Conservation (phyloP, 2,329 filamentous ascomycete genomes). For the Aspergillus persii region DNA sequence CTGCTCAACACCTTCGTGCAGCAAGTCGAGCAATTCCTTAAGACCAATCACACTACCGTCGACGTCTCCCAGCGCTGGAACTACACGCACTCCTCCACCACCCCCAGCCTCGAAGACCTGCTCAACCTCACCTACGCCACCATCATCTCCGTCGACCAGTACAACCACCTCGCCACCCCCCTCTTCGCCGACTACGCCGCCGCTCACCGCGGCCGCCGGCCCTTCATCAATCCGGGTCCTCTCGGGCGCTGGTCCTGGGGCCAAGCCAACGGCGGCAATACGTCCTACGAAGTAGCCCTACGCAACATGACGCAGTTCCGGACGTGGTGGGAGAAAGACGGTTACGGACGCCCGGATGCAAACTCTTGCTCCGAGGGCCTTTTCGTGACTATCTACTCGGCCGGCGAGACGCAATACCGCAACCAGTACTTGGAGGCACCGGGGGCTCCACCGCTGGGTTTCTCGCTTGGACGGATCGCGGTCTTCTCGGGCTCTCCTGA, state of each 20-base stretch:
- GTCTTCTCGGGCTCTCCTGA: constrained; percentile 27
- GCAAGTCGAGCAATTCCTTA: constrained; percentile 25
- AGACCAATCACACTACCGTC: constrained; percentile 24
- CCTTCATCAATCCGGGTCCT: constrained; percentile 31
- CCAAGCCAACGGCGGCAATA: constrained; percentile 16
- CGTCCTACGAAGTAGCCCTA: constrained; percentile 23
- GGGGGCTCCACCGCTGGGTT: constrained; percentile 20
- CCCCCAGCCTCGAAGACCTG: constrained; percentile 12
- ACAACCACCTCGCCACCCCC: constrained; percentile 14
- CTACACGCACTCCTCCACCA: constrained; percentile 12
- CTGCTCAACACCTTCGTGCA: constrained; percentile 23
- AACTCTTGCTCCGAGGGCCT: constrained; percentile 32
- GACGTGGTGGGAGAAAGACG: constrained; percentile 32
- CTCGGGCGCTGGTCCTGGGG: constrained; percentile 23
- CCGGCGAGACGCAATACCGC: constrained; percentile 19
- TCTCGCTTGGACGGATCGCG: constrained; percentile 20
- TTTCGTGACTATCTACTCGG: constrained; percentile 27
- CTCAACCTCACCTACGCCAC: constrained; percentile 15
- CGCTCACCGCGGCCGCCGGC: constrained; percentile 21
- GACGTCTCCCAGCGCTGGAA: constrained; percentile 26
- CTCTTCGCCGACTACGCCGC: constrained; percentile 28
- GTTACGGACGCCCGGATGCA: constrained; percentile 20
- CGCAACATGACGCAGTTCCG: constrained; percentile 34
- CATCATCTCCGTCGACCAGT: constrained; percentile 20
- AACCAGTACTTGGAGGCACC: constrained; percentile 18